A percentile compares a stretch with the other conserved stretches of the same genome.
Evolutionary conservation across 1,139 yeast species (phyloP).

Genomic region (Pichiaceae sp.): DNA sequence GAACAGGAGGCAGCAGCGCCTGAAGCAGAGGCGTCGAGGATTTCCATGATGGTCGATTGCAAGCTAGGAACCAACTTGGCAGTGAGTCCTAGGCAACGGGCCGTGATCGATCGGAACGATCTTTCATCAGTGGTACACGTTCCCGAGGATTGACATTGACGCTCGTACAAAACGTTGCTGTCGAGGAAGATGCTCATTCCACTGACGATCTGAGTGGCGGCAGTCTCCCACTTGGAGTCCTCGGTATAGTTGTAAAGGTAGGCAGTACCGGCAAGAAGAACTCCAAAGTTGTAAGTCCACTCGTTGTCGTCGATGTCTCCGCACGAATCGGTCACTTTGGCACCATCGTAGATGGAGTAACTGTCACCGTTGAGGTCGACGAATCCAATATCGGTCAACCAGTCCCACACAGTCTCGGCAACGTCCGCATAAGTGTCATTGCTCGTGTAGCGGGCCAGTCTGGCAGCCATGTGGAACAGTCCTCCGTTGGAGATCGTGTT

Average conservation of each 20-base stretch:
- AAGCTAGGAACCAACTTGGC: conserved; percentile 48
- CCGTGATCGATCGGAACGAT: conserved; percentile 65
- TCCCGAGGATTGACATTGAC: conserved; percentile 53
- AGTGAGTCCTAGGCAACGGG: conserved; percentile 58
- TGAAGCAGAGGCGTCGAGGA: conserved; percentile 38
- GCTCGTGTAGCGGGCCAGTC: conserved; percentile 65
- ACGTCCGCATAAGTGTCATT: conserved; percentile 56
- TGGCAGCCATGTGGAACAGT: conserved; percentile 67
- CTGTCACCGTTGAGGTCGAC: conserved; percentile 31
- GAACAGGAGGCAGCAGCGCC: conserved; percentile 53
- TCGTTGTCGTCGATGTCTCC: conserved; percentile 40
- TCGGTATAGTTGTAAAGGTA: conserved; percentile 60
- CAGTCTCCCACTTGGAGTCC: conserved; percentile 39
- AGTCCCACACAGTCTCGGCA: conserved; percentile 61
- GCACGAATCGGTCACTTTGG: conserved; percentile 50
- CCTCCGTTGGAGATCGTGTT: conserved; percentile 76
- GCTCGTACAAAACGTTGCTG: conserved; percentile 47
- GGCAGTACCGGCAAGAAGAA: conserved; percentile 64
- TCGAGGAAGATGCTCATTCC: conserved; percentile 44
- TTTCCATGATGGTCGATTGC: conserved; percentile 31
- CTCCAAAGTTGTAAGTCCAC: conserved; percentile 82
- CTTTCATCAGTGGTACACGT: conserved; percentile 70
- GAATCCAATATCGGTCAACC: conserved; percentile 52
- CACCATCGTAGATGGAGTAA: conserved; percentile 61
- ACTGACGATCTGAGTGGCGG: conserved; percentile 41